Evolutionary conservation across 495 filamentous ascomycete species (phyloP), one percentile per base, ranked within the genome.

Genomic region (Trichoderma gamsii): DNA sequence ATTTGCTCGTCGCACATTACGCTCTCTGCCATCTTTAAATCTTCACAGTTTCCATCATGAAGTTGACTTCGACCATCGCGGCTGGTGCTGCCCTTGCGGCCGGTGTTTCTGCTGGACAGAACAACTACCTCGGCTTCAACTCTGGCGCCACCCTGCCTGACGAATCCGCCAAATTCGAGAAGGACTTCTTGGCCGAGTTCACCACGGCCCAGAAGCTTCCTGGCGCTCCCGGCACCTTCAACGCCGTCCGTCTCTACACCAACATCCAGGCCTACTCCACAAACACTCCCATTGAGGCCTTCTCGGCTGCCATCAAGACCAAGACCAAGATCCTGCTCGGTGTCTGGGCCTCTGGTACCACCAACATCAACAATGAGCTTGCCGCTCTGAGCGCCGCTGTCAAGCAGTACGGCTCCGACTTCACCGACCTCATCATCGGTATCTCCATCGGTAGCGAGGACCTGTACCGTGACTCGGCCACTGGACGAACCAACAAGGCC

Each of bases 361-460:
- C 70, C n/a, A 79, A 73, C 76, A 85, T 82, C 76, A 72, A 75
- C 64, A 75, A 74, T 25, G 83, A 86, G 77, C 76, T 83, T 69
- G 75, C 67, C 23, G 83, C 83, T 18, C 71, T 86, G 21, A 71
- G 76, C 68, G 74, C 73, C 43, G 84, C 80, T 63, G 73, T 86
- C 69, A 65, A 67, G 32, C 75, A 78, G 69, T 73, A 79, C 66
- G 83, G 83, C 69, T 70, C 67, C 51, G 67, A 76, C 32, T 74
- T 81, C 52, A 76, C 75, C 64, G 76, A 82, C 64, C 81, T 82
- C 68, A 78, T 85, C 68, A 79, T 85, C 35, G 82, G 80, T 66
- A 79, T 85, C 66, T 78, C 76, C 25, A 82, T 85, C 49, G 83
- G 83, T 59, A 80, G 75, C 73, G 83, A 86, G 75, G 83, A 86